These are phyloP conservation scores for Gastrolobium bilobum DNA, from an alignment of 306 rosid genomes.

Conservation along the genomic window DNA sequence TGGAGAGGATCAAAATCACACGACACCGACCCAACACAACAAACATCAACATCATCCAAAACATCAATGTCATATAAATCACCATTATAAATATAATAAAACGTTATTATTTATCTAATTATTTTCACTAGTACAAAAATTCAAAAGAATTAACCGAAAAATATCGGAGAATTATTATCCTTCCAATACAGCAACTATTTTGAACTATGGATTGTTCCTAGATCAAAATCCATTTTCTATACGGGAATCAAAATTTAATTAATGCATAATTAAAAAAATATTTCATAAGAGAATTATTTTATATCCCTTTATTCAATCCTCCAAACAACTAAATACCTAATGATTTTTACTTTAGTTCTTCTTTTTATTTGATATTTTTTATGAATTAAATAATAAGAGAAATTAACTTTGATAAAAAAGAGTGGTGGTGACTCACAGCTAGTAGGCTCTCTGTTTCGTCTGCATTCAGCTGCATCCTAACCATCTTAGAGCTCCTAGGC, in stretches of 20 bases:
- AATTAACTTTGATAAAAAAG: not conserved
- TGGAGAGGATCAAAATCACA: not conserved
- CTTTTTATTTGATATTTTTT: not conserved
- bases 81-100: too few species aligned
- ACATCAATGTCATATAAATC: too few species aligned
- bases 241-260: not conserved
- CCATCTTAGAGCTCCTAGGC: constrained; percentile 61
- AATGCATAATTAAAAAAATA: not conserved
- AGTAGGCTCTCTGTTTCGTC: constrained; percentile 63
- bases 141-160: too few species aligned
- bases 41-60: too few species aligned
- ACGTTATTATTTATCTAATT: too few species aligned
- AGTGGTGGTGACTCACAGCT: constrained; percentile 58
- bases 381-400: not conserved
- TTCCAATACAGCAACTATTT: not conserved
- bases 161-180: too few species aligned
- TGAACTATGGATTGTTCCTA: not conserved
- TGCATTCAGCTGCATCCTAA: constrained; percentile 60
- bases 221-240: not conserved
- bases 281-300: not conserved
- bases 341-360: not conserved
- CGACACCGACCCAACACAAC: too few species aligned
- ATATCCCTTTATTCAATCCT: not conserved
- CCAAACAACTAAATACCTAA: not conserved
- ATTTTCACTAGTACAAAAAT: too few species aligned